These are phyloP conservation scores for Phylloporus sp. DNA, from an alignment of 768 basidiomycete genomes.

Conservation along the genomic window DNA sequence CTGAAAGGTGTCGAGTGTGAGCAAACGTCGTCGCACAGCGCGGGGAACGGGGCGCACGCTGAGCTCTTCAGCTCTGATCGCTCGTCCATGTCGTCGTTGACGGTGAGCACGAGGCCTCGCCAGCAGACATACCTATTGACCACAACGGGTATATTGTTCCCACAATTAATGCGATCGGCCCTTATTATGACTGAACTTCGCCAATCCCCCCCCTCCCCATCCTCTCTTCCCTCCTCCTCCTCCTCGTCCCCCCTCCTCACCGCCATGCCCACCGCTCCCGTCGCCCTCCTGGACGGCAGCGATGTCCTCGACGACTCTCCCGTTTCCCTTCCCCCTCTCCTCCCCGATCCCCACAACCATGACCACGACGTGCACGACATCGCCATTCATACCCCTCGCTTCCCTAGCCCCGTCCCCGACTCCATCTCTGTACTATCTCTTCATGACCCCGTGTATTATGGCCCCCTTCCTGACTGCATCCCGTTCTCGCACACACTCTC, in stretches of 20 bases:
- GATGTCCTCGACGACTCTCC: slow-evolving; percentile 18
- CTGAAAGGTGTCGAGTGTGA: slow-evolving; percentile 22
- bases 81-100: slow-evolving; percentile 27
- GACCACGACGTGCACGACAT: slow-evolving; percentile 33
- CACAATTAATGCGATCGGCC: slow-evolving; percentile 28
- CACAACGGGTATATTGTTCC: slow-evolving; percentile 17
- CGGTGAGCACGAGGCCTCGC: slow-evolving; percentile 23
- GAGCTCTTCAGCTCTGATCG: slow-evolving; percentile 16
- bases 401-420: slow-evolving; percentile 15
- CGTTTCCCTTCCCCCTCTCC: slow-evolving; percentile 10
- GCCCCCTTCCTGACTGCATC: slow-evolving; percentile 24
- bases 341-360: slow-evolving; percentile 22
- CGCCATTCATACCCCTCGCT: slow-evolving; percentile 27
- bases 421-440: slow-evolving; percentile 32
- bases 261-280: slow-evolving; percentile 23
- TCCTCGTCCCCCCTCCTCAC: not conserved
- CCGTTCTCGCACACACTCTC: slow-evolving; percentile 21
- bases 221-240: slow-evolving; percentile 1
- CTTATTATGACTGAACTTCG: slow-evolving; percentile 32
- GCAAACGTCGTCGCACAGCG: slow-evolving; percentile 6
- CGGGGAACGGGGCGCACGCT: slow-evolving; percentile 20
- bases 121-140: not conserved
- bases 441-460: slow-evolving; percentile 34
- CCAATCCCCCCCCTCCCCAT: slow-evolving; percentile 15
- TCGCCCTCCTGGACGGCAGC: slow-evolving; percentile 13